Base-by-base conservation (phyloP, 495 filamentous ascomycete genomes). In the Hypoxylon crocopeplum region DNA sequence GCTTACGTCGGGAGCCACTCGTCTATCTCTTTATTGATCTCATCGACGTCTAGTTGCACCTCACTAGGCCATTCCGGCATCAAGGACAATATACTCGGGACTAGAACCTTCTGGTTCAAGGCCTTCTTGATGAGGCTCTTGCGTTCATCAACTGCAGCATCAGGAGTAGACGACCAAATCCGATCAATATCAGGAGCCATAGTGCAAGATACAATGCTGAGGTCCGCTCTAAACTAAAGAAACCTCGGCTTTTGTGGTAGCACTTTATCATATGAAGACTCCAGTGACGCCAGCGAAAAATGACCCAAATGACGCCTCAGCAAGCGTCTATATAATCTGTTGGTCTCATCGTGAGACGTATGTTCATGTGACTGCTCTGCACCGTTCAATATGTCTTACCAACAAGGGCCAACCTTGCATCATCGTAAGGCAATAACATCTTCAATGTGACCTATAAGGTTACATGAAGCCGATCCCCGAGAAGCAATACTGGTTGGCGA, bases 51-150 rank as follows among this genome's bases (percentile, higher is more conserved):
- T 0, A 66, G 65, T 24, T 68, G 65, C 8, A 66, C 3, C 12
- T 59, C 59, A 20, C 53, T 64, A 0, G 56, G 39, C 66, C 68
- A 69, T 36, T 46, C 62, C 11, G 66, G 68, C 66, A 69, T 66
- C 5, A 71, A 53, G 7, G 59, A 61, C 10, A 71, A 13, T 13
- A 66, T 62, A 20, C 52, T 59, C 1, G 66, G 68, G 1, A 69
- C 59, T 16, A 69, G 29, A 10, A 67, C 38, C 17, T 71, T 71
- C 38, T 69, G 62, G 25, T 61, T 58, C 37, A 69, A 17, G 5
- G 42, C 68, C 17, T 34, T 56, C 48, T 62, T 62, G 32, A 71
- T 48, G 27, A 69, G 37, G 2, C 12, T 54, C 34, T 64, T 37
- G 12, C 62, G 65, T 24, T 70, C 68, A 33, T 66, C 59, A 16